Evolutionary conservation across 2,329 filamentous ascomycete species (phyloP), one percentile per base, ranked within the genome.

Genomic region (Trichoderma sp.): DNA sequence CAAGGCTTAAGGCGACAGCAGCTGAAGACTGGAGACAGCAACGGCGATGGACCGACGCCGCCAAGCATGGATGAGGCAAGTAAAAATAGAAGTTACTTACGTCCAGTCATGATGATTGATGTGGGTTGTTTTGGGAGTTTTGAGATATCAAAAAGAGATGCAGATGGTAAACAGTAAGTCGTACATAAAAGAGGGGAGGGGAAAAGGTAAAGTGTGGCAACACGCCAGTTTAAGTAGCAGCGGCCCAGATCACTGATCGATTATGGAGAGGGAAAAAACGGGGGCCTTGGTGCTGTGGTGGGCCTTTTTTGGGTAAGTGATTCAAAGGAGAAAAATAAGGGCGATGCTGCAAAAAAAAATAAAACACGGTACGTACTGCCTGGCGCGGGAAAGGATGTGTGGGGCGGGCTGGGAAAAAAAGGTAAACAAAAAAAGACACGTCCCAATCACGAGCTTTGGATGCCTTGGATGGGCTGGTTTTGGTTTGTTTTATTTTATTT

Each of bases 171-270:
- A 41, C 31, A 18, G 74, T 33, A 29, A 67, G 62, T 71, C 45
- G 60, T 64, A 50, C 67, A 60, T 74, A 63, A 76, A 78, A 79
- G 76, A 73, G 78, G 76, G 69, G 76, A 77, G n/a, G 67, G 67
- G 64, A 67, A 38, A 56, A 35, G 29, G 27, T 24, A 63, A 65
- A 65, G 60, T 66, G 80, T 78, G 83, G 83, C 82, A 79, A 80
- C 75, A 65, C 72, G 78, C 75, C 79, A 78, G 80, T 79, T 85
- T 85, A 85, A 85, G 83, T 85, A 85, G 79, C 79, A 78, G 82
- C 82, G 81, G 83, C 80, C 83, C 82, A 78, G 77, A 78, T 78
- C 79, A 79, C 80, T 83, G 82, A 85, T 85, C 83, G 60, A 64
- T 64, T 62, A 35, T n/a, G 69, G 59, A 45, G 41, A 29, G 59